These are phyloP conservation scores for Linaria vulgaris DNA, from an alignment of 257 asterid species.

Conservation along the genomic window DNA sequence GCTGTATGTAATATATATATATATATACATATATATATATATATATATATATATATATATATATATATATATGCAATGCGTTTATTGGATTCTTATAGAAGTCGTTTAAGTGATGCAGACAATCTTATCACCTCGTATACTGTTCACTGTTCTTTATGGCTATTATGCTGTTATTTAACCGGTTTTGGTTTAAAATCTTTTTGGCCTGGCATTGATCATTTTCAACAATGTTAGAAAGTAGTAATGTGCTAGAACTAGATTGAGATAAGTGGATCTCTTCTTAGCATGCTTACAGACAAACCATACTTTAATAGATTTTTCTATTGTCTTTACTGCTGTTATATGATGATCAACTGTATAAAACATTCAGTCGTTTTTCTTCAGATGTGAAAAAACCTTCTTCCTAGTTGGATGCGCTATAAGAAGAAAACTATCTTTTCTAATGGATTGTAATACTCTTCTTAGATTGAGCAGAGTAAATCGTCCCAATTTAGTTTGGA, in stretches of 20 bases:
- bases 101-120: background rate
- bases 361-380: background rate
- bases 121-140: background rate
- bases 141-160: background rate
- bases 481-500: background rate
- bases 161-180: background rate
- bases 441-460: background rate
- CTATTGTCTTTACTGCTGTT: background rate
- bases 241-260: background rate
- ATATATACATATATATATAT: no score
- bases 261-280: background rate
- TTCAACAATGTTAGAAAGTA: background rate
- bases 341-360: background rate
- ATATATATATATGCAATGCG: no score
- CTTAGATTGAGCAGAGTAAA: constrained; percentile 2
- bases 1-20: no score
- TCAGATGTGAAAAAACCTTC: constrained; percentile 5
- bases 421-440: background rate
- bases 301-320: background rate
- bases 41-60: no score
- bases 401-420: background rate
- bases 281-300: background rate
- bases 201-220: background rate
- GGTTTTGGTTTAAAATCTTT: background rate
- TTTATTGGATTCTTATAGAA: background rate